Base-by-base conservation (phyloP, 768 basidiomycete genomes). In the Austroboletus festivus region DNA sequence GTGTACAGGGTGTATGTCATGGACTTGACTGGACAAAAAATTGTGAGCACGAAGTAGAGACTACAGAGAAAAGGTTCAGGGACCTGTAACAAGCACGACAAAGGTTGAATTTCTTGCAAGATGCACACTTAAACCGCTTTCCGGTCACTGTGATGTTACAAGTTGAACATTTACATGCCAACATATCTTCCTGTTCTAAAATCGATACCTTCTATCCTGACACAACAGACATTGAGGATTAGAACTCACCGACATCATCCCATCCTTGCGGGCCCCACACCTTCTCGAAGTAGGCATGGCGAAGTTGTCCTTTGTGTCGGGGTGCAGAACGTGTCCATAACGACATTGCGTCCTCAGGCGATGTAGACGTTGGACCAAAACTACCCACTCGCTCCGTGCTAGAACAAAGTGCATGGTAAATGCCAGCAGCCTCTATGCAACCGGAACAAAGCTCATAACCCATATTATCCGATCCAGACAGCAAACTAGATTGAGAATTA, bases 1-100 rank as follows among this genome's bases (percentile, higher is more conserved):
- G 60, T 97, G 92, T 0, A 81, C 78, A 1, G 93, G 94, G 59
- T 97, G 93, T 15, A 95, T 79, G 58, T 93, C 90, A 55, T 94
- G 89, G 11, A 93, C 92, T 69, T 89, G 83, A 60, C 92, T 93
- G 53, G 40, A 45, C 47, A 26, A 35, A 21, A 13, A 23, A 19
- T 10, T 40, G 16, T 5, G 11, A 42, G 22, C 3, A n/a, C 31
- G 48, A 10, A 53, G 47, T 28, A 41, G 8, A 41, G 12, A 5
- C n/a, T n/a, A n/a, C n/a, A 39, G 19, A 11, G 21, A 41, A 38
- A 38, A 53, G 70, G 51, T 42, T 26, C 13, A 39, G 31, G 20
- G 28, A 90, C 91, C 86, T 80, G 64, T 89, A 93, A 59, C 90
- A 93, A 1, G 83, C 83, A 24, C 82, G 76, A 64, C 93, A 97